Base-by-base conservation (phyloP, 305 asterid species). In the Fraxinus floribunda region DNA sequence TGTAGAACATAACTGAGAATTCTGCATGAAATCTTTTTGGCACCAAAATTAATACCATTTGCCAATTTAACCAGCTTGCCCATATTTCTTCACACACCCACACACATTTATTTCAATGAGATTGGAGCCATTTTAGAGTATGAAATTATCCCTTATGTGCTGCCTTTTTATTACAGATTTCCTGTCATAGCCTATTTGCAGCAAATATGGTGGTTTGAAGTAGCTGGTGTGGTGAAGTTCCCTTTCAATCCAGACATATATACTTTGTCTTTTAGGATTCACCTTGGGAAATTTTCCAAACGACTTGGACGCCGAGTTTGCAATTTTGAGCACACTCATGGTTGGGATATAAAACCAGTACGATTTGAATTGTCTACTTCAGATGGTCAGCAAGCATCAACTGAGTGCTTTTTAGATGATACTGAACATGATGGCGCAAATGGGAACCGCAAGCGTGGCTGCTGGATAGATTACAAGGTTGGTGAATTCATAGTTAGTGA, bases 201-300 rank as follows among this genome's bases (percentile, higher is more conserved):
- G 85, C 99, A 94, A 91, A 87, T 93, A 84, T 94, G 98, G 98
- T 96, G 98, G 99, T 93, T 92, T 82, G 99, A 96, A 91, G 95
- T 94, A 74, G 97, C 92, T 57, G 98, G 98, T 62, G 15, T 64
- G 41, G 92, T 94, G 38, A 92, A 89, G 18, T 96, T 96, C 85
- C 98, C 98, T 16, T 92, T 96, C 84, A 97, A 98, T 24, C 98
- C 98, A n/a, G 99, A 94, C 84, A 41, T 87, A 76, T 94, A 96
- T 55, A 89, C 97, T 0, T 79, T 96, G 29, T 93, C 98, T 10
- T 94, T 92, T 76, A 88, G 98, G 80, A 88, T 93, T 82, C 99
- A 94, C 88, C 88, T 93, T 0, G 99, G 99, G 76, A 89, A 89
- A 80, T 93, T 90, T 80, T 89, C 93, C 32, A 91, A 90, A 86